phyloP scores from a whole-genome alignment of 1,139 yeast genomes.

The Candida frijolesensis region DNA sequence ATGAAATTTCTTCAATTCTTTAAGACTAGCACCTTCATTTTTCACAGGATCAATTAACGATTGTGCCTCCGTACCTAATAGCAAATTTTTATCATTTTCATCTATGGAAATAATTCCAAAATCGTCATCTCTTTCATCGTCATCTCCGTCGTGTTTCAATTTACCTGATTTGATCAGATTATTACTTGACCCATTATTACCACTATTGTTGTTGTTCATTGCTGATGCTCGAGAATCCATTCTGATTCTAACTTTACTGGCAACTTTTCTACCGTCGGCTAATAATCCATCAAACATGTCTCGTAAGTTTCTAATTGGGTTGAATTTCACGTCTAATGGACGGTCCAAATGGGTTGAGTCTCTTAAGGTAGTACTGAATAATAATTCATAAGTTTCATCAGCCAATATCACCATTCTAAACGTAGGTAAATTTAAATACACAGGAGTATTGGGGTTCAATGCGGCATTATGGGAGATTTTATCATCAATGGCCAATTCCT shows the following conservation, averaged over 20 bases:
- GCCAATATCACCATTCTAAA: constrained; percentile 94
- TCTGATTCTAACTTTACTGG: constrained; percentile 81
- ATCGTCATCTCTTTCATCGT: constrained; percentile 52
- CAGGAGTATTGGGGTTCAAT: constrained; percentile 76
- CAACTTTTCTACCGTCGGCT: constrained; percentile 91
- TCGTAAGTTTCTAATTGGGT: constrained; percentile 63
- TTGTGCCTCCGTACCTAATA: constrained; percentile 51
- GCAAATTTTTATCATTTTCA: constrained; percentile 48
- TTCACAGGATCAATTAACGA: constrained; percentile 28
- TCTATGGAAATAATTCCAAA: constrained; percentile 49
- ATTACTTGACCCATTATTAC: constrained; percentile 20
- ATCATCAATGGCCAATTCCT: constrained; percentile 42
- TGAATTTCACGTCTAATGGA: constrained; percentile 47
- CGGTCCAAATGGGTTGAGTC: constrained; percentile 68
- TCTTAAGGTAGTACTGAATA: constrained; percentile 70
- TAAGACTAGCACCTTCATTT: constrained; percentile 10
- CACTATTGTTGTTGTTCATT: constrained; percentile 17
- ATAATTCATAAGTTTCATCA: constrained; percentile 86
- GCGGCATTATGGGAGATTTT: constrained; percentile 67
- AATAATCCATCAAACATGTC: constrained; percentile 90
- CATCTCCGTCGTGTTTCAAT: constrained; percentile 28
- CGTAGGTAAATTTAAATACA: constrained; percentile 77
- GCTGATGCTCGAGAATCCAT: constrained; percentile 67
- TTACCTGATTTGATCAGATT: constrained; percentile 31
- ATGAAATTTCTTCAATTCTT: constrained; percentile 17